Evolutionary conservation across 305 asterid genomes (phyloP).

Genomic region (Fraxinus sp.): DNA sequence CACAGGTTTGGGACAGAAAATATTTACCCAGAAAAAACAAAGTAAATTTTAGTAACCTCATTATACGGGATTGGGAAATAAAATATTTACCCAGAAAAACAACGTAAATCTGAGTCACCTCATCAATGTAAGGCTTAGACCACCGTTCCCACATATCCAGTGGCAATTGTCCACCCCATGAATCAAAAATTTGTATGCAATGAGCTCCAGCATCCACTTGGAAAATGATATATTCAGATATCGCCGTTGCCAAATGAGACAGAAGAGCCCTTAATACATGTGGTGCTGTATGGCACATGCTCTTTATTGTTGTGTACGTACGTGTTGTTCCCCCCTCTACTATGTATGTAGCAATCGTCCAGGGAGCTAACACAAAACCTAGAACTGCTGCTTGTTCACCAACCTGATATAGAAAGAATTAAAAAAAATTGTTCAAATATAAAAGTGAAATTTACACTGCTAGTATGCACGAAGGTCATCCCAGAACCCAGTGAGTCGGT

Average conservation of each 20-base stretch:
- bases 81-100: too few species aligned
- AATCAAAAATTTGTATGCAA: too few species aligned
- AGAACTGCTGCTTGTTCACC: slow-evolving; percentile 88
- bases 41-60: too few species aligned
- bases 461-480: neutral
- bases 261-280: slow-evolving; percentile 67
- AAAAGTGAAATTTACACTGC: neutral
- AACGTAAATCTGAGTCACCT: too few species aligned
- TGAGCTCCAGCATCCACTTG: too few species aligned
- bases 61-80: too few species aligned
- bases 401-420: slow-evolving; percentile 46
- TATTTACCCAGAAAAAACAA: too few species aligned
- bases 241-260: slow-evolving; percentile 77
- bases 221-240: too few species aligned
- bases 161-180: too few species aligned
- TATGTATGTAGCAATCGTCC: slow-evolving; percentile 96
- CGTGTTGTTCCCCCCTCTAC: slow-evolving; percentile 86
- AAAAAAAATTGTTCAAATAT: neutral
- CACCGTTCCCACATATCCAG: too few species aligned
- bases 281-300: slow-evolving; percentile 89
- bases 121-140: too few species aligned
- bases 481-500: neutral
- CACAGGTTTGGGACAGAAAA: too few species aligned
- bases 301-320: slow-evolving; percentile 78
- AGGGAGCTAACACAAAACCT: slow-evolving; percentile 98